Base-by-base conservation (phyloP, 176 grass and related monocot species). In the bread wheat (Triticum aestivum) region DNA sequence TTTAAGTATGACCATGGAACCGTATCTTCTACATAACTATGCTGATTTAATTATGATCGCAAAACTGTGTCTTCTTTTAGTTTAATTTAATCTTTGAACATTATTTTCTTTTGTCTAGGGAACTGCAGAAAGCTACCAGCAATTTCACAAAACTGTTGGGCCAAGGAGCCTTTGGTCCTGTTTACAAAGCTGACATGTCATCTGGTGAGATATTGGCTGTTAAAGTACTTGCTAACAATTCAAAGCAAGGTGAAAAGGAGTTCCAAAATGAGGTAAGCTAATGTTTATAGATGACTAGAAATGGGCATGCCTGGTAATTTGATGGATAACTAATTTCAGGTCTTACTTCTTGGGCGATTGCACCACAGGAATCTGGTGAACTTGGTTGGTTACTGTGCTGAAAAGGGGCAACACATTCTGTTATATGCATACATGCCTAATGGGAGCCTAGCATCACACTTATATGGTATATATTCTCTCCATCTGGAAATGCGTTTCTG, bases 301-400 rank as follows among this genome's bases (percentile, higher is more conserved):
- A 84, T 56, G 23, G 3, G 5, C 3, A 79, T 87, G 24, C 56
- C 83, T 86, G 49, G 64, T 75, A 78, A 81, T 83, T 68, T 78
- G 14, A 78, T 82, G 44, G 33, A 70, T 24, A 81, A 34, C 82
- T 76, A 79, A 91, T 88, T 90, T 78, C 63, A 96, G 97, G 97
- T 99, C 61, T 72, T 92, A 68, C 94, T 99, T 86, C 93, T 99
- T 76, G 94, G 97, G 58, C 90, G 97, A 54, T 88, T 99, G 73
- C 97, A 99, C 84, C 97, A 99, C 62, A 91, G 97, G 84, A 96
- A 99, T 81, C 92, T 99, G 86, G 94, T 99, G 11, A 99, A 99
- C 91, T 91, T 99, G 92, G 90, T 99, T 75, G 97, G 97, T 20
- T 99, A 99, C 86, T 99, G 94, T 87, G 88, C 90, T 72, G 97